Percentiles rank a stretch among this genome's conserved stretches.
Evolutionary conservation across 192 early-diverging fungal genomes (phyloP).

Genomic region (Rhizoclosmatium globosum): DNA sequence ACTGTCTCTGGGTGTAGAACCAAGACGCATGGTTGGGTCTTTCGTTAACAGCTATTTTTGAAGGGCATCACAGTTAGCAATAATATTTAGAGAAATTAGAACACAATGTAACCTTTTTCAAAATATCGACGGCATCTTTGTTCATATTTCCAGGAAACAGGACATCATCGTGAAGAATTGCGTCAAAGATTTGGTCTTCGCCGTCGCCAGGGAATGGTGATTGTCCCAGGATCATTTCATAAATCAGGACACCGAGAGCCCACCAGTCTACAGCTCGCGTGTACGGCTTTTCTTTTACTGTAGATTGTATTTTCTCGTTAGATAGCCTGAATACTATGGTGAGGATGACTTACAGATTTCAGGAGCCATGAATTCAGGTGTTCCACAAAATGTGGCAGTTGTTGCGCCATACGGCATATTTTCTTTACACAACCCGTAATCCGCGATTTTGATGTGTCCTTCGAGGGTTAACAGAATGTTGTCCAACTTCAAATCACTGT

Average conservation of each 20-base stretch:
- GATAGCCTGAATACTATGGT: background rate
- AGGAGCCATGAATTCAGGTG: conserved; percentile 99
- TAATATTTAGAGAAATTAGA: background rate
- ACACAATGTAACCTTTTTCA: conserved; percentile 72
- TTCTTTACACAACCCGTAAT: conserved; percentile 98
- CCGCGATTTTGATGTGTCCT: conserved; percentile 98
- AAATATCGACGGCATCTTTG: conserved; percentile 88
- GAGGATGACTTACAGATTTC: conserved; percentile 78
- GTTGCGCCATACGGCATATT: conserved; percentile 87
- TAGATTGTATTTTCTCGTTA: too few relatives aligned
- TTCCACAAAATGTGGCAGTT: conserved; percentile 97
- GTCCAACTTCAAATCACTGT: conserved; percentile 93
- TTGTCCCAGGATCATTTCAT: conserved; percentile 69
- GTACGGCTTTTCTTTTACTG: conserved; percentile 84
- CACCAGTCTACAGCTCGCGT: conserved; percentile 99
- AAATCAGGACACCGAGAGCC: conserved; percentile 80
- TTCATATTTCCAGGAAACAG: conserved; percentile 95
- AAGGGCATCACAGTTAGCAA: background rate
- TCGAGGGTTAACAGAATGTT: conserved; percentile 92
- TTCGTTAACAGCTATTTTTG: conserved; percentile 77
- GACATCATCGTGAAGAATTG: conserved; percentile 96
- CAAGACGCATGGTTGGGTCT: conserved; percentile 87
- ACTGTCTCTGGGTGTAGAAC: conserved; percentile 81
- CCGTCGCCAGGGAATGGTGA: conserved; percentile 95
- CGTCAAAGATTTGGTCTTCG: conserved; percentile 98